These are phyloP conservation scores for Saccharomycopsis synnaedendra DNA, from an alignment of 805 yeast genomes.

Conservation along the genomic window DNA sequence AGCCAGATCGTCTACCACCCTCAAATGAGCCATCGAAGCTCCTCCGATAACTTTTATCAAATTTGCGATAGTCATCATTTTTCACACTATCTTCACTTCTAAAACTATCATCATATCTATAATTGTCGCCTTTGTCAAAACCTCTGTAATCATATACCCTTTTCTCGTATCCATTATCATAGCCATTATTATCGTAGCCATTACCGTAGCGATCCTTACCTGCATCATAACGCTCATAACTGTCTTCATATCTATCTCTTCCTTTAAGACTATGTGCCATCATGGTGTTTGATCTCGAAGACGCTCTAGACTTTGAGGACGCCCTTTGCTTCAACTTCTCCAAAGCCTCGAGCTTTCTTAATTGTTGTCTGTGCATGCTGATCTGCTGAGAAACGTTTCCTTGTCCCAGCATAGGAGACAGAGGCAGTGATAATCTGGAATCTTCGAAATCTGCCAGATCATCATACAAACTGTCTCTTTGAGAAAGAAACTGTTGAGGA, in stretches of 20 bases:
- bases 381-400: slow-evolving; percentile 2
- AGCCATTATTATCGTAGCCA: no score
- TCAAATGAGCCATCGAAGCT: no score
- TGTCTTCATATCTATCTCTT: not conserved
- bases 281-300: not conserved
- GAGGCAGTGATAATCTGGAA: not conserved
- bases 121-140: no score
- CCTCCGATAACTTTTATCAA: no score
- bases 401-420: not conserved
- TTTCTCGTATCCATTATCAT: no score
- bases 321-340: slow-evolving; percentile 8
- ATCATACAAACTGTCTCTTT: not conserved
- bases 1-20: no score
- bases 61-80: no score
- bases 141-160: no score
- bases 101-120: no score
- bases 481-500: not conserved
- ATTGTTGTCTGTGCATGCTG: slow-evolving; percentile 2
- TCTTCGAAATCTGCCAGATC: not conserved
- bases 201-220: no score
- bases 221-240: not conserved
- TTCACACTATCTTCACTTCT: no score
- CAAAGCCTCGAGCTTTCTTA: slow-evolving; percentile 9
- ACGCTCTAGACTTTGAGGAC: not conserved
- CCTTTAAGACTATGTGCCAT: not conserved